Percentiles rank a stretch among this genome's conserved stretches.
phyloP scores from a whole-genome alignment of 345 rosid species.

The Eucalyptus albens region DNA sequence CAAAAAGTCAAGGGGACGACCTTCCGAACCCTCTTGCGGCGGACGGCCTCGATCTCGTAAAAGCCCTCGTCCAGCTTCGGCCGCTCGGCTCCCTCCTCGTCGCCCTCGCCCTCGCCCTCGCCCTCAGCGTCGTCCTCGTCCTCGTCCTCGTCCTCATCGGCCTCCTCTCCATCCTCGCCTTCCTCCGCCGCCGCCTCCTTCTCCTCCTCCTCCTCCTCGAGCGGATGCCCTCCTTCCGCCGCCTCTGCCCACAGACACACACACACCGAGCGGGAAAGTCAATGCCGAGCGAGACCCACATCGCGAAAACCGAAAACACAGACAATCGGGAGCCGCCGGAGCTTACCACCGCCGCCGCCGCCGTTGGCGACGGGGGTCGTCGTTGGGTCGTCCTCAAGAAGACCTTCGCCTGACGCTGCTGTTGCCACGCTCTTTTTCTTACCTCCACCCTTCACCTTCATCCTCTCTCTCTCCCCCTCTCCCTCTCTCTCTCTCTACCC shows the following conservation, averaged over 20 bases:
- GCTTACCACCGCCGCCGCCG: neutral
- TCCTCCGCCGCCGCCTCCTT: too few species aligned
- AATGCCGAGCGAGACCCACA: neutral
- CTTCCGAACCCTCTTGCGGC: conserved; percentile 84
- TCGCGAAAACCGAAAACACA: neutral
- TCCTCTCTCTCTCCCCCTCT: neutral
- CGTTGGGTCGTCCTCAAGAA: neutral
- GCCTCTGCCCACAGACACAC: too few species aligned
- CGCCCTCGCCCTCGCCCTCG: conserved; percentile 20
- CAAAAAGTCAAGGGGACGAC: conserved; percentile 8
- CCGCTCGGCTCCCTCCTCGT: conserved; percentile 26
- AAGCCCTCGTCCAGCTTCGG: conserved; percentile 89
- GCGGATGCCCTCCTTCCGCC: too few species aligned
- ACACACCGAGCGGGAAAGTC: neutral
- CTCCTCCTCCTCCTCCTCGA: too few species aligned
- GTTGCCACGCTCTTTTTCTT: neutral
- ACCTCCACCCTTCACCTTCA: conserved; percentile 12
- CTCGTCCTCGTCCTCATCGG: conserved; percentile 4
- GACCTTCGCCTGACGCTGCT: neutral
- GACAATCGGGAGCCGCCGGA: neutral
- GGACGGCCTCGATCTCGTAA: conserved; percentile 94
- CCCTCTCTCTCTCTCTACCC: neutral
- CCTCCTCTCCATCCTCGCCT: neutral
- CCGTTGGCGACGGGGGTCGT: neutral
- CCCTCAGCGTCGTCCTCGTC: conserved; percentile 23